A percentile compares a stretch with the other conserved stretches of the same genome.
Conservation (phyloP, 495 filamentous ascomycete genomes). For the Hyaloscypha hepaticicola region DNA sequence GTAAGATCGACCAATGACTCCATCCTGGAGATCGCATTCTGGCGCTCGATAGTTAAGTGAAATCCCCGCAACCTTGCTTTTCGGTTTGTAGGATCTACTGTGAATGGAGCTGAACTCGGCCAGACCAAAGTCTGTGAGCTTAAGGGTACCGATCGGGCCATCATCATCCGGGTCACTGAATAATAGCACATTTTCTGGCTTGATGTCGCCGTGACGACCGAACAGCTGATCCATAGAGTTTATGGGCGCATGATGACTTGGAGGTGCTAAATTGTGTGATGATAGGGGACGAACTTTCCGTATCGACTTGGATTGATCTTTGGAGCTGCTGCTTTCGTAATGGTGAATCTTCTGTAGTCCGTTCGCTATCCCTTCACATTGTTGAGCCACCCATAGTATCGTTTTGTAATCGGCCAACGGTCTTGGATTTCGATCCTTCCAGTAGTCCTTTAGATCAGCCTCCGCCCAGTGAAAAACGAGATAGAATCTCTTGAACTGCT, state of each 20-base stretch:
- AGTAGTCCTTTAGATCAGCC: constrained; percentile 19
- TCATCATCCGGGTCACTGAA: not conserved
- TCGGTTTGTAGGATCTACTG: not conserved
- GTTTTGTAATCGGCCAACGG: not conserved
- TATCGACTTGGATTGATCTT: not conserved
- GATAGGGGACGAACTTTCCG: not conserved
- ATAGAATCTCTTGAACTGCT: constrained; percentile 16
- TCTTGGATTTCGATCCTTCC: constrained; percentile 13
- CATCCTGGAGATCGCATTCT: constrained; percentile 29
- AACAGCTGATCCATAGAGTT: not conserved
- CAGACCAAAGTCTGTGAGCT: constrained; percentile 26
- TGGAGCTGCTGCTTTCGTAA: not conserved
- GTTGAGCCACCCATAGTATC: constrained; percentile 16
- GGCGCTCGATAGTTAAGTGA: constrained; percentile 38
- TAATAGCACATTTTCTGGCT: constrained; percentile 29
- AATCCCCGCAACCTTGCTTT: not conserved
- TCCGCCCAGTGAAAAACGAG: constrained; percentile 32
- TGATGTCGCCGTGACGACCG: constrained; percentile 30
- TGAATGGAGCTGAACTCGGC: not conserved
- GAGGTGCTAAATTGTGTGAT: not conserved
- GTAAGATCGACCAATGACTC: constrained; percentile 28
- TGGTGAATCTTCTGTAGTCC: constrained; percentile 22
- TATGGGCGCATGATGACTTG: not conserved
- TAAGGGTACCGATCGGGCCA: constrained; percentile 5
- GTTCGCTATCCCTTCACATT: constrained; percentile 23